Evolutionary conservation across 2,329 filamentous ascomycete genomes (phyloP), one percentile per base, ranked within the genome.

Genomic region (Sclerotinia subarctica): DNA sequence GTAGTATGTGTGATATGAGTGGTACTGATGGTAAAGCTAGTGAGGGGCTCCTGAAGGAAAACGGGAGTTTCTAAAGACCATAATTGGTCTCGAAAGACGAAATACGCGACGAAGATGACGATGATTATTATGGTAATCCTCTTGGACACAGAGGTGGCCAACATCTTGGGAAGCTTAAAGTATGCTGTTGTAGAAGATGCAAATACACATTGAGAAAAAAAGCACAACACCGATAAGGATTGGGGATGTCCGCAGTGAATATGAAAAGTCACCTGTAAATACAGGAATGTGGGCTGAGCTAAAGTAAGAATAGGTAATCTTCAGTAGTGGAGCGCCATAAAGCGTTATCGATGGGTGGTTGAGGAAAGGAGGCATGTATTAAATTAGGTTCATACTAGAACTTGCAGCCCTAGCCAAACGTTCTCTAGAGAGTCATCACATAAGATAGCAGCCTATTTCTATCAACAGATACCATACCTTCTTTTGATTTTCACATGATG

Each of bases 1-100:
- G 17, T 8, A 21, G n/a, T 24, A 8, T 38, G 29, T 19, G 44
- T n/a, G 32, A 15, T 49, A 19, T 62, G 21, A 11, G 46, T 62
- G 46, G 59, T 46, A 13, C 46, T 62, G n/a, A 62, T 62, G 3
- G 46, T 49, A 4, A 62, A 51, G 46, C 46, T 52, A 26, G 15
- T 13, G 15, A 52, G n/a, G 32, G 59, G 46, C 5, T 63, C n/a
- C 19, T 52, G 19, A 13, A 63, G 59, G n/a, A 63, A 51, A 32
- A 63, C 29, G 0, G 59, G 59, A 51, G 59, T 63, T n/a, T 63
- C 59, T 19, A 63, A 42, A 24, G 59, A 63, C 59, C 59, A 63
- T 51, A 38, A 13, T 38, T 52, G 29, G n/a, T 63, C 59, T 63
- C 59, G 59, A 13, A 63, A 26, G 8, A 32, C 4, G 21, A 63